Evolutionary conservation across 2,329 filamentous ascomycete genomes (phyloP).

Genomic region (Byssothecium circinans): DNA sequence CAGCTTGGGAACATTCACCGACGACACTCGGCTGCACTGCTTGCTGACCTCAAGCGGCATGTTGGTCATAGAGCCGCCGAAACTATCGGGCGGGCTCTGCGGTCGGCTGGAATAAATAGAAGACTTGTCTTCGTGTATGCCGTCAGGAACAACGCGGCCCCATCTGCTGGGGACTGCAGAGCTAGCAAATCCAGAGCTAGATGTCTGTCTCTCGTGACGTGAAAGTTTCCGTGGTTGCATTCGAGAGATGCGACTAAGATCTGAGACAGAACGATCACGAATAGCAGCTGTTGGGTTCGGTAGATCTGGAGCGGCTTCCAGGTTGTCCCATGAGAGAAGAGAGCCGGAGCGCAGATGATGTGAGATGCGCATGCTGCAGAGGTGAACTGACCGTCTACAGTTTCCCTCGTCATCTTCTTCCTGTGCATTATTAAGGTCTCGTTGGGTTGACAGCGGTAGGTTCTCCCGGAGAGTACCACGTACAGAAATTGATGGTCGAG

Average conservation of each 20-base stretch:
- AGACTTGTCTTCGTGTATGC: slow-evolving; percentile 24
- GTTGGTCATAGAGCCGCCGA: slow-evolving; percentile 26
- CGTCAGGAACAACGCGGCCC: slow-evolving; percentile 36
- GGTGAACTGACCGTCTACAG: slow-evolving; percentile 41
- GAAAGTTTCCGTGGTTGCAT: slow-evolving; percentile 7
- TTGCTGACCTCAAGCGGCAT: slow-evolving; percentile 5
- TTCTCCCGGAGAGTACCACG: slow-evolving; percentile 13
- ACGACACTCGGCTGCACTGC: not conserved
- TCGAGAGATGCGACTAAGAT: slow-evolving; percentile 21
- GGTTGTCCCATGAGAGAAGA: slow-evolving; percentile 40
- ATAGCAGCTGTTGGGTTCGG: slow-evolving; percentile 15
- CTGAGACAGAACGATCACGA: slow-evolving; percentile 21
- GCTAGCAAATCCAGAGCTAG: slow-evolving; percentile 43
- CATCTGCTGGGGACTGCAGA: slow-evolving; percentile 40
- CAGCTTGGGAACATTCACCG: slow-evolving; percentile 10
- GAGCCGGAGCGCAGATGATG: slow-evolving; percentile 50
- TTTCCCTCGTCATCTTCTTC: slow-evolving; percentile 17
- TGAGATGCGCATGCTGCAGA: slow-evolving; percentile 50
- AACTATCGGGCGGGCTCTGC: slow-evolving; percentile 40
- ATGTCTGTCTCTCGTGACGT: slow-evolving; percentile 33
- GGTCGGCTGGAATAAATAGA: slow-evolving; percentile 47
- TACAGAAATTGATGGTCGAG: slow-evolving; percentile 20
- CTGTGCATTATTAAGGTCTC: not conserved
- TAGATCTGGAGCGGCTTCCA: slow-evolving; percentile 24
- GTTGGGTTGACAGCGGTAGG: not conserved